Evolutionary conservation across 192 early-diverging fungal genomes (phyloP).

Genomic region (Mortierella alpina): DNA sequence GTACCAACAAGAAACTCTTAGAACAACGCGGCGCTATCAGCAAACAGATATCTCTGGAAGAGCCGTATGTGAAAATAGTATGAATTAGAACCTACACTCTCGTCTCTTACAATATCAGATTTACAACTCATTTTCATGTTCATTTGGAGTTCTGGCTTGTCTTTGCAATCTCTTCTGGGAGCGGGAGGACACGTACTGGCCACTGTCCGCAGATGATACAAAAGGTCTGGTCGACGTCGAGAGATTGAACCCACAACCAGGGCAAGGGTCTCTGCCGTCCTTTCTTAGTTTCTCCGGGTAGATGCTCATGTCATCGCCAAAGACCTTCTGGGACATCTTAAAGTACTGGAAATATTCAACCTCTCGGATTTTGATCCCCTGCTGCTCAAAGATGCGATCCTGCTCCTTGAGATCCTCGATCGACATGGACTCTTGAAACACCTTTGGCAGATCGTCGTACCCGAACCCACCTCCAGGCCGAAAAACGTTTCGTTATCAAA

Average conservation of each 20-base stretch:
- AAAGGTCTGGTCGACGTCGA: constrained; percentile 59
- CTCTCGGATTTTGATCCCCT: constrained; percentile 65
- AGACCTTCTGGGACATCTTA: constrained; percentile 55
- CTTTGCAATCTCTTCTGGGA: constrained; percentile 22
- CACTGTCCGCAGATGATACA: constrained; percentile 67
- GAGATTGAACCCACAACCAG: constrained; percentile 67
- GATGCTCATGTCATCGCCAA: constrained; percentile 38
- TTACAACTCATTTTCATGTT: too few species aligned
- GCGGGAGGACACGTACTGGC: constrained; percentile 47
- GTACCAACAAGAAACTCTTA: too few species aligned
- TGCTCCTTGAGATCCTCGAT: constrained; percentile 24
- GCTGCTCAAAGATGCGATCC: constrained; percentile 33
- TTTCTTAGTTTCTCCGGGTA: constrained; percentile 23
- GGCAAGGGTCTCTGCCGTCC: constrained; percentile 64
- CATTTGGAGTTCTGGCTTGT: too few species aligned
- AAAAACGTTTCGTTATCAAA: too few species aligned
- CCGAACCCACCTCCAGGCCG: constrained; percentile 27
- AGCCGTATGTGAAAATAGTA: too few species aligned
- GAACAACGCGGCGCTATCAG: too few species aligned
- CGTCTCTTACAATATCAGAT: too few species aligned
- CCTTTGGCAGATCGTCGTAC: constrained; percentile 59
- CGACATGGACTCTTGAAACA: constrained; percentile 43
- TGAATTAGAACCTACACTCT: too few species aligned
- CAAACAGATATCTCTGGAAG: too few species aligned
- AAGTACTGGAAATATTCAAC: constrained; percentile 71